Evolutionary conservation across 495 filamentous ascomycete species (phyloP), one percentile per base, ranked within the genome.

Genomic region (Echria macrotheca): DNA sequence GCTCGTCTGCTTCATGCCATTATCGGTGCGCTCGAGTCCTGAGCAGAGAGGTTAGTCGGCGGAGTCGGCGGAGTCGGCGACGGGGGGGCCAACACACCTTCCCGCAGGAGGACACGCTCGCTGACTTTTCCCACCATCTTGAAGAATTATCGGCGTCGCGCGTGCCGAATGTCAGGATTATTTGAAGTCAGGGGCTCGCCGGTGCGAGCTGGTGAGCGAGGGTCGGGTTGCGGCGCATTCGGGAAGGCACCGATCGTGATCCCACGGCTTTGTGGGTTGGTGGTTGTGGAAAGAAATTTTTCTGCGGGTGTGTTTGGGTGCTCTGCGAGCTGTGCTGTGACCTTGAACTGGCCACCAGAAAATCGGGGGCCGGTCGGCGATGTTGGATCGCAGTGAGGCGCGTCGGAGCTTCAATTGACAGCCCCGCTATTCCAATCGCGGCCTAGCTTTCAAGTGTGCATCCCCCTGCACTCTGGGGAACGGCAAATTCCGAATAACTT

Each of bases 21-120:
- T 98, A 72, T 98, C 93, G 29, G 94, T 97, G 55, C 91, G 76
- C 67, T 93, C 88, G 36, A 98, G 82, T 50, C 93, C 93, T 95
- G 23, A 5, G n/a, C 6, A 8, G 7, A 3, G 24, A 44, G 35
- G 44, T n/a, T n/a, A n/a, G n/a, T n/a, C n/a, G n/a, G n/a, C n/a
- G n/a, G n/a, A n/a, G n/a, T n/a, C n/a, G n/a, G n/a, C n/a, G n/a
- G n/a, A n/a, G n/a, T n/a, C n/a, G n/a, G n/a, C n/a, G n/a, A n/a
- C n/a, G n/a, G n/a, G n/a, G n/a, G n/a, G n/a, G n/a, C n/a, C n/a
- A 23, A 55, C 65, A 40, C 49, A 76, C 72, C 72, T 68, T 76
- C 73, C 59, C 73, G 55, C 4, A 69, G 61, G 58, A 76, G 73
- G 52, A 76, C 73, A 55, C 71, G 71, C 60, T 76, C 73, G 65